A percentile compares a stretch with the other conserved stretches of the same genome.
Conservation (phyloP, 106 monocot genomes). For the Apostasia shenzhenica region DNA sequence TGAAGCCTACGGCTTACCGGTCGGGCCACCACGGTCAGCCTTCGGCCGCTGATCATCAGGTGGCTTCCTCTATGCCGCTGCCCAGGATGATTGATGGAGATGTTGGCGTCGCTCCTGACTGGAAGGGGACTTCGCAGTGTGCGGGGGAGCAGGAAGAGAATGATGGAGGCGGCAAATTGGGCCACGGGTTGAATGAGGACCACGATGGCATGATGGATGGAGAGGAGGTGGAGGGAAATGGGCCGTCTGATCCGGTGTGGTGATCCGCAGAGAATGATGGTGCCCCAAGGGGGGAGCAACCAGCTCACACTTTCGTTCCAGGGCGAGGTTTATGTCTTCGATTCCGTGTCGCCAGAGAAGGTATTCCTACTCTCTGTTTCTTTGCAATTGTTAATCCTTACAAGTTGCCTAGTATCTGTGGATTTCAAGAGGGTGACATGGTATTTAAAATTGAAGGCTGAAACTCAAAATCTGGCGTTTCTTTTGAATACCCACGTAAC, state of each 20-base stretch:
- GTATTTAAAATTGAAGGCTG: too few species aligned
- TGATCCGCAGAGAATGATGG: constrained; percentile 4
- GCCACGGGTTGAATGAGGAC: constrained; percentile 8
- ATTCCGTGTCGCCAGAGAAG: constrained; percentile 92
- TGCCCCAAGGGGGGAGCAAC: constrained; percentile 23
- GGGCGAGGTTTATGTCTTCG: constrained; percentile 85
- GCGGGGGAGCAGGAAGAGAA: background rate
- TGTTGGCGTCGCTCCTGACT: constrained; percentile 1
- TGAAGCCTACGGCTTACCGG: too few species aligned
- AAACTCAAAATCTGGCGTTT: too few species aligned
- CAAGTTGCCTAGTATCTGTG: too few species aligned
- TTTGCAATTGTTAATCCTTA: background rate
- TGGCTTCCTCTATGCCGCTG: background rate
- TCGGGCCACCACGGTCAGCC: too few species aligned
- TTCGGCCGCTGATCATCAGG: background rate
- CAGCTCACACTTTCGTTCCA: constrained; percentile 90
- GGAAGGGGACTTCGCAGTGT: background rate
- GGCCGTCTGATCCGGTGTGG: constrained; percentile 13
- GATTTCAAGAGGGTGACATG: too few species aligned
- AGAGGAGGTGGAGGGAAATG: constrained; percentile 22
- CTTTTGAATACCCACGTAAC: too few species aligned
- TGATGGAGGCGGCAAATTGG: background rate
- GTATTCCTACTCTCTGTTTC: constrained; percentile 7
- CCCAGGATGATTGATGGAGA: constrained; percentile 5
- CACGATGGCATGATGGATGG: background rate